These are phyloP conservation scores for Iris macrosiphon DNA, from an alignment of 106 monocot genomes.

Conservation along the genomic window DNA sequence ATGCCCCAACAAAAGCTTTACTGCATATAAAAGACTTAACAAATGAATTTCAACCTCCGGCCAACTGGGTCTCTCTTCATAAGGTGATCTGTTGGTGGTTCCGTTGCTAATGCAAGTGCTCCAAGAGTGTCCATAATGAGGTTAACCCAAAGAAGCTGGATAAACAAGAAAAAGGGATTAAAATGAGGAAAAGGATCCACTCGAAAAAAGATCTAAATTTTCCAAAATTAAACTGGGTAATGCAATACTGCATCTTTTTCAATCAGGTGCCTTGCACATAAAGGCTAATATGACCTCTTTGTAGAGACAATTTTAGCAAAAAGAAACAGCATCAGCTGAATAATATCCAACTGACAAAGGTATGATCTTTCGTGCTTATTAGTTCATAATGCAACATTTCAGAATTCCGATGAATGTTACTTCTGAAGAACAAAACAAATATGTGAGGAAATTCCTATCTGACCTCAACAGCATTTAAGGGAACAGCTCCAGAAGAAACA, in stretches of 20 bases:
- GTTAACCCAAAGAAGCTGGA: slow-evolving; percentile 92
- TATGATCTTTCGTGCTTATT: no score
- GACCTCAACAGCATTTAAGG: slow-evolving; percentile 88
- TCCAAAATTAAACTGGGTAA: neutral
- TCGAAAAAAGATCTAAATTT: neutral
- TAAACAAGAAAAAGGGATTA: neutral
- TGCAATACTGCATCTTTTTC: neutral
- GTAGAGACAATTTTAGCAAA: neutral
- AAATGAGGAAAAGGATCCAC: neutral
- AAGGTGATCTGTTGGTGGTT: slow-evolving; percentile 76
- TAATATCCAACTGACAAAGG: neutral
- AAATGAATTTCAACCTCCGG: slow-evolving; percentile 41
- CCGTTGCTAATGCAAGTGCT: slow-evolving; percentile 91
- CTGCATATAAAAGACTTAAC: neutral
- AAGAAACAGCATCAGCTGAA: neutral
- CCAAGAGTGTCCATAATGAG: slow-evolving; percentile 96
- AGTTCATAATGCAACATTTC: neutral
- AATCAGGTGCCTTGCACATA: neutral
- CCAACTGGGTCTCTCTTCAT: slow-evolving; percentile 82
- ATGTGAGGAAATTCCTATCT: neutral
- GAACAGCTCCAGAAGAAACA: slow-evolving; percentile 66
- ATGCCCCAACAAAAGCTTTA: neutral
- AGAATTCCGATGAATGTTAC: neutral
- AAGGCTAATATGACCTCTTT: neutral
- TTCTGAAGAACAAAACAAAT: neutral